Percentiles rank a stretch among this genome's conserved stretches.
These are phyloP conservation scores for Solanum chacoense DNA, from an alignment of 305 asterid genomes.

Conservation along the genomic window DNA sequence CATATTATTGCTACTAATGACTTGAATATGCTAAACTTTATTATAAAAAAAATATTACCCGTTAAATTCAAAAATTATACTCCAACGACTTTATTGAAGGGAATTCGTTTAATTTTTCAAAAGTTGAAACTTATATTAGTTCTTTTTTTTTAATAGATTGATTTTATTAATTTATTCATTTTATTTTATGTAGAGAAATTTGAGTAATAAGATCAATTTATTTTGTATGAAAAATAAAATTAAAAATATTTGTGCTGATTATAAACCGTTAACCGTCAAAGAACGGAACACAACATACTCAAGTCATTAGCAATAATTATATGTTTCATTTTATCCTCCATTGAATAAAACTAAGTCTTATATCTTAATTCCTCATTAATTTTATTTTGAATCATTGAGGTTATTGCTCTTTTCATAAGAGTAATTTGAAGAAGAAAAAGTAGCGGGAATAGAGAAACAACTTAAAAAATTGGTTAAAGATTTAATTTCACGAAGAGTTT, in stretches of 20 bases:
- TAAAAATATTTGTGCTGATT: not conserved
- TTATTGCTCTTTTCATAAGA: not conserved
- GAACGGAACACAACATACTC: not conserved
- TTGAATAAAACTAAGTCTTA: too few relatives aligned
- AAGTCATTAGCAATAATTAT: not conserved
- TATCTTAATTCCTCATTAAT: too few relatives aligned
- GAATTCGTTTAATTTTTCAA: not conserved
- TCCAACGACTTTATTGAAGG: not conserved
- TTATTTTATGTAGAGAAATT: not conserved
- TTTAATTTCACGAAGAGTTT: not conserved
- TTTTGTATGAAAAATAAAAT: too few relatives aligned
- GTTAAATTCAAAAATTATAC: not conserved
- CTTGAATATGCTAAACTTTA: not conserved
- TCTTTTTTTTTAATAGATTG: not conserved
- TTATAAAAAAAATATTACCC: too few relatives aligned
- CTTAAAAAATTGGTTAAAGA: too few relatives aligned
- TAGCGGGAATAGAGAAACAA: not conserved
- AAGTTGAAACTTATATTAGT: not conserved
- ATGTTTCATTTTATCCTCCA: not conserved
- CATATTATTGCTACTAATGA: not conserved
- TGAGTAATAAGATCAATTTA: too few relatives aligned
- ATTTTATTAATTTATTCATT: too few relatives aligned
- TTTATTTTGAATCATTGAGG: not conserved
- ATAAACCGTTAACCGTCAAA: not conserved
- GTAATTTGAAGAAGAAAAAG: not conserved